Evolutionary conservation across 768 basidiomycete species (phyloP), one percentile per base, ranked within the genome.

Genomic region (Tubosaeta sp.): DNA sequence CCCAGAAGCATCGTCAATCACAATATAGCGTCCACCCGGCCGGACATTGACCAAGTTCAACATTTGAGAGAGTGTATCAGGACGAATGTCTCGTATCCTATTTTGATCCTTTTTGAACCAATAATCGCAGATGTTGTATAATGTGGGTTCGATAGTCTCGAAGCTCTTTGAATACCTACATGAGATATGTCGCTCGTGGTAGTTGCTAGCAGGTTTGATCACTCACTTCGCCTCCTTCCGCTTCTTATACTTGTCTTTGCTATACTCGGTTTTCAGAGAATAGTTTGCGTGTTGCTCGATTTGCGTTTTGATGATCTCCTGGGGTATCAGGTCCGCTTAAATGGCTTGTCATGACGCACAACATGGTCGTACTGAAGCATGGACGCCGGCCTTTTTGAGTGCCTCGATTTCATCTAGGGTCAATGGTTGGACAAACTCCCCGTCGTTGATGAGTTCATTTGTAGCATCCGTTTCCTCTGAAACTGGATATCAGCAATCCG

Each of bases 191-290:
- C 43, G 39, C 44, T 35, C 19, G 38, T 27, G 19, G 25, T 33
- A 22, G 37, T 47, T 27, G 38, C 11, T 33, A 43, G 17, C 43
- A 37, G 26, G 14, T 38, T 29, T 38, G 26, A 14, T 4, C 14
- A 67, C 85, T 59, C 64, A 95, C 95, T 98, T 99, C 51, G 91
- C 93, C 72, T 95, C 91, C 69, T 99, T 99, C 35, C 92, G 79
- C 68, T 95, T 95, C 68, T 83, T 88, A 71, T 97, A 99, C 67
- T 99, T 99, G 64, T 98, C 95, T 71, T 99, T 98, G 71, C 91
- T 94, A 70, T 95, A 98, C 69, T 95, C 97, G 1, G 95, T 98
- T 71, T 98, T 98, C 45, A 98, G 74, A 11, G 85, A 84, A 67
- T 89, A 99, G 61, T 91, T 89, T 29, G 89, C 86, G 62, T 98